Base-by-base conservation (phyloP, 1,139 yeast genomes). In the Sugiyamaella xylanicola region DNA sequence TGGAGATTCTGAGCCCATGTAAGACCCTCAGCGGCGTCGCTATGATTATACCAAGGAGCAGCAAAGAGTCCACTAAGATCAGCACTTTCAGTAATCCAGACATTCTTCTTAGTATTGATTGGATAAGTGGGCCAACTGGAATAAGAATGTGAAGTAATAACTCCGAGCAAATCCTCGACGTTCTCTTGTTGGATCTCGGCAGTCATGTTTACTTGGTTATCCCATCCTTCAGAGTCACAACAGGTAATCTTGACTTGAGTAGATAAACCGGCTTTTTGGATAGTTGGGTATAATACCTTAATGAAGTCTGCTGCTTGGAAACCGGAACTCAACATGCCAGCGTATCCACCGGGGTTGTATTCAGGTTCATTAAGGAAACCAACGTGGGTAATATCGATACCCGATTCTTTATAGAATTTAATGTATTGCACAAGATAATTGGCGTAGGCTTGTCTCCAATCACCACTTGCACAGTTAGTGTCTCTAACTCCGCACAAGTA, bases 71-170 rank as follows among this genome's bases (percentile, higher is more conserved):
- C 53, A 8, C 25, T 19, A 3, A 42, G 16, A 20, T 43, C 56
- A 22, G 53, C 53, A 20, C 53, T 42, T 20, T 53, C 56, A 15
- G 56, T 53, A 15, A 47, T 48, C 56, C 56, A 53, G n/a, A 42
- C 52, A 22, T 43, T 45, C 16, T 48, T 45, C 16, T 43, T 43
- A 13, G 48, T 42, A 8, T 41, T 32, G 32, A 53, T 40, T 19
- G 55, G 55, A 36, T 21, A 21, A 22, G 29, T 43, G 17, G 56
- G 53, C 35, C 27, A 25, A 15, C 40, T 35, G 13, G 48, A 27
- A 40, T 59, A 59, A 27, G 61, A 56, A 32, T 59, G 62, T 49
- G 61, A 59, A 7, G 60, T 60, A 36, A 55, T 52, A 11, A 55
- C 56, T 4, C 51, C 46, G 7, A 55, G 53, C 16, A 49, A 47